Conservation (phyloP, 2,329 filamentous ascomycete genomes). For the Penicillium sp. region DNA sequence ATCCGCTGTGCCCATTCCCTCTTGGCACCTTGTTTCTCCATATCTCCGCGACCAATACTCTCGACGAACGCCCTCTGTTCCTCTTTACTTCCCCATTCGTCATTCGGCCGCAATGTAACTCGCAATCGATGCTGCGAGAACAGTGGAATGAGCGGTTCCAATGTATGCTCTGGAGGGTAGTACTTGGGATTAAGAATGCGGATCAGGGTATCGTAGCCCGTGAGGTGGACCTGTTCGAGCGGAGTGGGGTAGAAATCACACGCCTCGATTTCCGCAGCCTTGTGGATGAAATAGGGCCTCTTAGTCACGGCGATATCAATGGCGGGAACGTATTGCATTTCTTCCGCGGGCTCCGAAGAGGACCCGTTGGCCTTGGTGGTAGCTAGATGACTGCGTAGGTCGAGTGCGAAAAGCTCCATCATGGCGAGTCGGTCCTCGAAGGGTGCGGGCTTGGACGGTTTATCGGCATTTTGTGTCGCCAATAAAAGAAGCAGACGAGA, state of each 20-base stretch:
- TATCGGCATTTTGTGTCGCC: slow-evolving; percentile 62
- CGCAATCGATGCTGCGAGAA: slow-evolving; percentile 42
- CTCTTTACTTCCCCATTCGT: slow-evolving; percentile 37
- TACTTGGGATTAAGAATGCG: slow-evolving; percentile 48
- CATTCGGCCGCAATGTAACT: slow-evolving; percentile 42
- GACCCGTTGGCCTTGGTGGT: slow-evolving; percentile 2
- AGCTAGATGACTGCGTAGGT: slow-evolving; percentile 34
- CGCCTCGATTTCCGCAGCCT: slow-evolving; percentile 42
- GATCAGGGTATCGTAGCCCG: slow-evolving; percentile 47
- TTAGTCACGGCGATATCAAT: slow-evolving; percentile 48
- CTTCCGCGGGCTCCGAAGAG: slow-evolving; percentile 1
- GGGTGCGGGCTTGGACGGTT: slow-evolving; percentile 47
- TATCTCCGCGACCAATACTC: slow-evolving; percentile 33
- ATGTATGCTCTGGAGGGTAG: slow-evolving; percentile 43
- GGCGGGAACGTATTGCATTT: slow-evolving; percentile 21
- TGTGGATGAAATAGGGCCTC: slow-evolving; percentile 47
- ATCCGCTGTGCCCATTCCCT: slow-evolving; percentile 43
- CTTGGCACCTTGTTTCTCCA: slow-evolving; percentile 35
- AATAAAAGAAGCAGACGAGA: slow-evolving; percentile 54
- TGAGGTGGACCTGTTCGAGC: slow-evolving; percentile 45
- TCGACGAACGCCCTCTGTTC: slow-evolving; percentile 40
- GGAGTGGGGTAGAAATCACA: slow-evolving; percentile 33
- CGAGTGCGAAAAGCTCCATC: slow-evolving; percentile 46
- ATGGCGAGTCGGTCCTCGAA: slow-evolving; percentile 48
- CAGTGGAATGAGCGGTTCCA: slow-evolving; percentile 40